Base-by-base conservation (phyloP, 371 early-diverging fungal genomes). In the Mycotypha africana region DNA sequence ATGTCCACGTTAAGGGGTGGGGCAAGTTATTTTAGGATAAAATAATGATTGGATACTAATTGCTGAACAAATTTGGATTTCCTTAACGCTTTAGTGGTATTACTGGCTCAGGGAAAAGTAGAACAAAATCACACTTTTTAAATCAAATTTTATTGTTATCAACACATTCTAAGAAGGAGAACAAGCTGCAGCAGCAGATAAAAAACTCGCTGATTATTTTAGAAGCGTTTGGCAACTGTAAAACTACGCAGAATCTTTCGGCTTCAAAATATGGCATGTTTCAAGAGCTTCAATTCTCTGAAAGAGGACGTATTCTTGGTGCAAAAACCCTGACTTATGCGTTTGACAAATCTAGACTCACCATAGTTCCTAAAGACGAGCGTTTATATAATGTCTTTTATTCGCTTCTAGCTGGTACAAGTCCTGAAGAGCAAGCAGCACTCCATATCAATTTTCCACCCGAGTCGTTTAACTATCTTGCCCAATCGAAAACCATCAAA, bases 381-480 rank as follows among this genome's bases (percentile, higher is more conserved):
- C 69, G 86, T 38, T 83, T 83, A 25, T 93, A 89, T 61, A 85
- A 93, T 64, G 76, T 92, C 35, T 91, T 94, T 60, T 89, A 91
- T 60, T 76, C 87, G 30, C 68, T 91, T 57, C 73, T 73, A 61
- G 80, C 61, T 53, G 78, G 84, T n/a, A 67, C 77, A 11, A 72
- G 72, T 3, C 57, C 57, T 19, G 74, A 70, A 38, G 82, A 84
- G 52, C 66, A 79, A 42, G 65, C 59, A 33, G 70, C 71, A 12
- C 66, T 77, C 42, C 76, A 78, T 47, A 71, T 82, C 22, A 76
- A 72, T 45, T 66, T 67, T 47, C 60, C 64, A 31, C 71, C 70
- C 24, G 49, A 68, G 20, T 62, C 78, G 12, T 84, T 74, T 46
- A 56, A 59, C 19, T 81, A 79, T 40, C 51, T 84, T 17, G 49